Evolutionary conservation across 116 monocot species (phyloP), one percentile per base, ranked within the genome.

Genomic region (Papilionanthe hybrid): DNA sequence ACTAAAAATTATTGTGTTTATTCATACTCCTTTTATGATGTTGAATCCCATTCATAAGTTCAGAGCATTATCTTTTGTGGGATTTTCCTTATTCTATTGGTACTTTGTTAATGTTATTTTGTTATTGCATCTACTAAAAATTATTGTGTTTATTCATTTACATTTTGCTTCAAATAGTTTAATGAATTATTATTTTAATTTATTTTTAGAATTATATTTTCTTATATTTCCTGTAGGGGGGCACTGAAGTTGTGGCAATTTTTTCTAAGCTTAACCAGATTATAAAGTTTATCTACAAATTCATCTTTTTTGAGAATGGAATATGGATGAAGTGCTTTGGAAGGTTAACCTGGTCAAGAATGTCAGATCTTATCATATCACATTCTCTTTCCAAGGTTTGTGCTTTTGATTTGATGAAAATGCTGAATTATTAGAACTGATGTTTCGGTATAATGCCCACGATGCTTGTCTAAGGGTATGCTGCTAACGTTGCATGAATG

Each of bases 311-410:
- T 29, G 82, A 90, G 78, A 94, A 91, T 73, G 77, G 42, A 81
- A 82, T 78, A 66, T 94, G 92, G 91, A 92, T 91, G 77, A 80
- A 77, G 43, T 92, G 81, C 56, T 90, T 97, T 84, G 90, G 90
- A 77, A 86, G 84, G 79, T 79, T 97, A 80, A 91, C 90, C 19
- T 97, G 94, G 97, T 42, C 91, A 83, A 89, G 88, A 83, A 93
- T 91, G 75, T 88, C 94, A 74, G 91, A 94, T 63, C 86, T 91
- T 29, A 87, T 94, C 47, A 91, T 98, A 78, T 86, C 80, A 65
- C 84, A 65, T 74, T 94, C 86, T 82, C 91, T 98, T 63, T 94
- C 92, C 42, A 90, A 98, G 94, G 96, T 96, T 75, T 9, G 75
- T 75, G 13, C 7, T 25, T 37, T 15, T 23, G 47, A 12, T 48